phyloP scores from a whole-genome alignment of 352 stramenopile species.

The Saprolegnia parasitica region DNA sequence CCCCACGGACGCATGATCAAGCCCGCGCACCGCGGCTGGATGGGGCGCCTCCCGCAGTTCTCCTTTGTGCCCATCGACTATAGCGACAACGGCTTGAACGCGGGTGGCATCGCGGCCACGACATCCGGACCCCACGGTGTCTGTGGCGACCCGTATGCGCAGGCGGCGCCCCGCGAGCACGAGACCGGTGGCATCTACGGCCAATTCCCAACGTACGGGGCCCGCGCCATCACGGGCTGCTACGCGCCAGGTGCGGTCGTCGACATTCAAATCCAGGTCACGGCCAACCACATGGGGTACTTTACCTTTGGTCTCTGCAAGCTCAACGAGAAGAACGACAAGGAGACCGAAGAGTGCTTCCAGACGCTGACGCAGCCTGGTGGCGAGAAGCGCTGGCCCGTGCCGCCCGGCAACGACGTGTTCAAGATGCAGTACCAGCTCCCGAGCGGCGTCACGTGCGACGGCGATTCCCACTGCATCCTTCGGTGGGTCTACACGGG shows the following conservation, averaged over 20 bases:
- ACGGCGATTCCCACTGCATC: slow-evolving; percentile 28
- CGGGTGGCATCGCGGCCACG: background rate
- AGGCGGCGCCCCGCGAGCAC: background rate
- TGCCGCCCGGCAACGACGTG: slow-evolving; percentile 7
- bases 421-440: slow-evolving; percentile 28
- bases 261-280: slow-evolving; percentile 39
- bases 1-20: slow-evolving; percentile 3
- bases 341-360: slow-evolving; percentile 11
- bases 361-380: slow-evolving; percentile 35
- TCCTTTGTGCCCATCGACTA: background rate
- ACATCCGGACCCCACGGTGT: background rate
- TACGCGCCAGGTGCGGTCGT: slow-evolving; percentile 26
- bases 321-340: slow-evolving; percentile 14
- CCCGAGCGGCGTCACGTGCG: slow-evolving; percentile 25
- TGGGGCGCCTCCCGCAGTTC: slow-evolving; percentile 6
- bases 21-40: slow-evolving; percentile 4
- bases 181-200: background rate
- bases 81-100: background rate
- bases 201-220: background rate
- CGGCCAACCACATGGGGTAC: slow-evolving; percentile 45
- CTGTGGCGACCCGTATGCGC: background rate
- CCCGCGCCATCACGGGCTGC: background rate
- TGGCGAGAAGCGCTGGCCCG: slow-evolving; percentile 26
- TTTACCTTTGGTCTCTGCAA: slow-evolving; percentile 47
- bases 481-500: slow-evolving; percentile 25